Evolutionary conservation across 306 rosid species (phyloP), one percentile per base, ranked within the genome.

Genomic region (Geum urbanum): DNA sequence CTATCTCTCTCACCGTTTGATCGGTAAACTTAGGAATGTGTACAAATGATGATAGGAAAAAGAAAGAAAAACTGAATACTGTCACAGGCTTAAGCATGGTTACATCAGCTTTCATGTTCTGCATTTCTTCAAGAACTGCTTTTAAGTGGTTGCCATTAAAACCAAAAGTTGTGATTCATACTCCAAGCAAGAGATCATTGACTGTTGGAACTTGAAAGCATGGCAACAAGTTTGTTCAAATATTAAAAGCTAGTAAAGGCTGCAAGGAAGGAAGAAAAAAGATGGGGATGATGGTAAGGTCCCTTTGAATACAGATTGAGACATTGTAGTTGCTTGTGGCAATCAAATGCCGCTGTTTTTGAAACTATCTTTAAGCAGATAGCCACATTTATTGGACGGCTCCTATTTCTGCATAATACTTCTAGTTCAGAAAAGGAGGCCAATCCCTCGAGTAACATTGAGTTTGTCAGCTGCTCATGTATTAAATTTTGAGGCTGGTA

Each of bases 361-460:
- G 41, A 13, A 41, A 63, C 19, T 35, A 51, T 73, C 35, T 61
- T 67, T 12, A 46, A 59, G 54, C 71, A 56, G 64, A 64, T 53
- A 44, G 20, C 66, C 70, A 75, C 84, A 89, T 89, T 92, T 65
- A 89, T 84, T 32, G 86, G 88, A 4, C 91, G 95, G 92, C 76
- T 89, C 82, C 87, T 82, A 81, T 79, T 72, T 27, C 66, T 48
- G 24, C 9, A 19, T 68, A 50, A 10, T 50, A 6, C 35, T 56
- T 22, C 8, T 12, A 27, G 9, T 45, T 43, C 57, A 47, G 52
- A 24, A 47, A 27, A 13, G 63, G 41, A 57, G n/a, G n/a, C n/a
- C n/a, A n/a, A n/a, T n/a, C 15, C 19, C 13, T 13, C 2, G 4
- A 20, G n/a, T 27, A 15, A 3, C 5, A 37, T 5, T 20, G 10